phyloP scores from a whole-genome alignment of 495 filamentous ascomycete genomes.

The Friedmanniomyces simplex region DNA sequence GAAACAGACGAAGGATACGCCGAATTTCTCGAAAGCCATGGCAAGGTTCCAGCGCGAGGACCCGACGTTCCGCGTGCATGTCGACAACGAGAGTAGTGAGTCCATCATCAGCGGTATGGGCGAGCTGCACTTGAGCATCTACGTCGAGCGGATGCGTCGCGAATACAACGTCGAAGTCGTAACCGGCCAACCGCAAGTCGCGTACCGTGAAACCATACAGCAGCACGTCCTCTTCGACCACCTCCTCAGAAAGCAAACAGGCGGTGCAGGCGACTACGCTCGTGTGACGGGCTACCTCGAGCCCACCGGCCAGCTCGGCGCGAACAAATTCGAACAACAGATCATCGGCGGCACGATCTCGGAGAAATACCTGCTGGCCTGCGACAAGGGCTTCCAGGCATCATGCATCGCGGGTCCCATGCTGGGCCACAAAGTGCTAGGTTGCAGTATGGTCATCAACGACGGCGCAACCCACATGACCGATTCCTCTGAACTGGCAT shows the following conservation, averaged over 20 bases:
- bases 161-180: conserved; percentile 94
- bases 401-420: conserved; percentile 82
- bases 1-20: conserved; percentile 81
- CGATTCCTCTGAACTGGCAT: conserved; percentile 96
- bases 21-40: conserved; percentile 98
- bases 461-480: conserved; percentile 98
- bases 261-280: conserved; percentile 92
- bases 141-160: conserved; percentile 94
- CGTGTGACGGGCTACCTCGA: conserved; percentile 90
- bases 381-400: conserved; percentile 87
- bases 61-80: conserved; percentile 90
- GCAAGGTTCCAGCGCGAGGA: conserved; percentile 98
- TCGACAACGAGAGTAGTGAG: conserved; percentile 82
- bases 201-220: conserved; percentile 91
- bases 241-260: conserved; percentile 90
- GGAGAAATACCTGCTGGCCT: conserved; percentile 93
- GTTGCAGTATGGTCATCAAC: conserved; percentile 81
- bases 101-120: conserved; percentile 99
- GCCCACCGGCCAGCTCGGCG: conserved; percentile 58
- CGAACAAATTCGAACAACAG: conserved; percentile 76
- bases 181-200: conserved; percentile 94
- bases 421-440: conserved; percentile 88
- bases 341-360: conserved; percentile 84
- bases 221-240: conserved; percentile 74
- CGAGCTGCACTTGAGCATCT: conserved; percentile 93